Conservation (phyloP, 805 yeast species). For the Tetrapisispora nanseiensis region DNA sequence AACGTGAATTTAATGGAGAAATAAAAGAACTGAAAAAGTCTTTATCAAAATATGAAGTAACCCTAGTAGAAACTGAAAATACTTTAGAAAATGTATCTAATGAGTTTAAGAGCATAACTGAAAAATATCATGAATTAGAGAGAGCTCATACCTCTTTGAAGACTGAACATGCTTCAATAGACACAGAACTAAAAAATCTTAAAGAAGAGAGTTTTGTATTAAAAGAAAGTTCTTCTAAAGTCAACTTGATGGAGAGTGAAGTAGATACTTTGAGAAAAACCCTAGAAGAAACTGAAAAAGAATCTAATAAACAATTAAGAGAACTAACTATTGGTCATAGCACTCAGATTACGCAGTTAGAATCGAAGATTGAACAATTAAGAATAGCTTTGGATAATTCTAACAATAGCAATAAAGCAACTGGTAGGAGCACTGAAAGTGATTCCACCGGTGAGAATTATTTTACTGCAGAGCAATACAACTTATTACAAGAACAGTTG, state of each 20-base stretch:
- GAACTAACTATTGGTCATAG: conserved; percentile 26
- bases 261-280: neutral
- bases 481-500: conserved; percentile 57
- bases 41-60: conserved; percentile 27
- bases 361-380: conserved; percentile 57
- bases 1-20: conserved; percentile 54
- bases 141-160: conserved; percentile 21
- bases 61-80: neutral
- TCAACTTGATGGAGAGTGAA: neutral
- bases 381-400: conserved; percentile 50
- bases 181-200: conserved; percentile 6
- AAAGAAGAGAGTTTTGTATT: conserved; percentile 8
- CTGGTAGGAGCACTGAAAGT: neutral
- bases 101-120: conserved; percentile 3
- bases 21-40: conserved; percentile 52
- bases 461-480: conserved; percentile 18
- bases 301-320: conserved; percentile 17
- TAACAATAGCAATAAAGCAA: neutral
- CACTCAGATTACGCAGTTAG: conserved; percentile 48
- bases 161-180: neutral
- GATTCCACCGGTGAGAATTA: neutral
- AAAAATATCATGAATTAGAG: conserved; percentile 19
- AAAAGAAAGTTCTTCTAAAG: neutral
- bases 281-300: conserved; percentile 3
- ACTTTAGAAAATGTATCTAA: neutral